These are phyloP conservation scores for Rhodotorula paludigena DNA, from an alignment of 768 basidiomycete species.

Conservation along the genomic window DNA sequence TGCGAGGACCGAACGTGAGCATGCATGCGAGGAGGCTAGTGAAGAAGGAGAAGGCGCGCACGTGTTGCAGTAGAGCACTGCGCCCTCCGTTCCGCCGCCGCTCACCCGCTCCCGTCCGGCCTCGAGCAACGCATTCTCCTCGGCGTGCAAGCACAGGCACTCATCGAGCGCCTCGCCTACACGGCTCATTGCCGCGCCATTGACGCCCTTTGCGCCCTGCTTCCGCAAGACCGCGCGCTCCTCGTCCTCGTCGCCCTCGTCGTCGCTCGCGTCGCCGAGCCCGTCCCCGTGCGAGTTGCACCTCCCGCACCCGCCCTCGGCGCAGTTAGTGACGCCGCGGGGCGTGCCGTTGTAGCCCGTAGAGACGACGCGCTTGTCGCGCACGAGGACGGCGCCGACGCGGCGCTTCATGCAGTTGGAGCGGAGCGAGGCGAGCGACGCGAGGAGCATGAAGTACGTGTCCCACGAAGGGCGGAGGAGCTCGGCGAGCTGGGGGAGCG, in stretches of 20 bases:
- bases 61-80: constrained; percentile 98
- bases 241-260: no score
- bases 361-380: constrained; percentile 54
- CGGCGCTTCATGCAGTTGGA: constrained; percentile 56
- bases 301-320: constrained; percentile 77
- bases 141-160: constrained; percentile 93
- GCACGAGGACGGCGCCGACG: constrained; percentile 88
- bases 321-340: constrained; percentile 80
- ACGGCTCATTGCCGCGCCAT: constrained; percentile 3
- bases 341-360: constrained; percentile 84
- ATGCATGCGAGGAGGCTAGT: not conserved
- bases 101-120: constrained; percentile 88
- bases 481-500: constrained; percentile 10
- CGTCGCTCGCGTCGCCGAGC: constrained; percentile 36
- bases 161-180: constrained; percentile 55
- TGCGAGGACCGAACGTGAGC: constrained; percentile 45
- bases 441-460: constrained; percentile 39
- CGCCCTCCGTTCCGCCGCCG: constrained; percentile 51
- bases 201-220: no score
- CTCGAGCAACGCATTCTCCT: constrained; percentile 94
- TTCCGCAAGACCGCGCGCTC: not conserved
- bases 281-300: constrained; percentile 60
- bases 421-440: constrained; percentile 25
- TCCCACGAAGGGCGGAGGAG: constrained; percentile 39
- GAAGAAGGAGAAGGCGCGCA: constrained; percentile 50